phyloP scores from a whole-genome alignment of 805 yeast genomes.

The Cyberlindnera americana region DNA sequence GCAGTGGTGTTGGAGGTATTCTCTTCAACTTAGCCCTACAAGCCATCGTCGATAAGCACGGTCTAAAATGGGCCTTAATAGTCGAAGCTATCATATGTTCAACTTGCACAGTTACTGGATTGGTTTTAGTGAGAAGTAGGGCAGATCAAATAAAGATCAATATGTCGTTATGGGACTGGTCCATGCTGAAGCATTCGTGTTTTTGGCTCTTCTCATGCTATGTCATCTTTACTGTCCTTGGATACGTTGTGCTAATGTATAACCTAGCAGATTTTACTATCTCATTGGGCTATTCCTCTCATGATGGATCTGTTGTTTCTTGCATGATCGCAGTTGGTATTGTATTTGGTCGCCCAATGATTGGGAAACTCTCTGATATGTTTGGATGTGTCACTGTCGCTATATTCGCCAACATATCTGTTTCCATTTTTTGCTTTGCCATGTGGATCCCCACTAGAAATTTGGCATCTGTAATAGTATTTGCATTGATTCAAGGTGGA shows the following conservation, averaged over 20 bases:
- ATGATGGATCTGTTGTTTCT: conserved; percentile 54
- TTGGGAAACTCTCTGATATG: conserved; percentile 49
- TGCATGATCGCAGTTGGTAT: conserved; percentile 63
- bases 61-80: conserved; percentile 32
- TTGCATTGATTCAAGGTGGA: conserved; percentile 52
- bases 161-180: conserved; percentile 40
- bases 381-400: conserved; percentile 50
- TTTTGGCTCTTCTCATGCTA: conserved; percentile 40
- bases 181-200: conserved; percentile 37
- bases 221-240: conserved; percentile 49
- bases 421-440: conserved; percentile 40
- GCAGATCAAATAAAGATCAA: conserved; percentile 33
- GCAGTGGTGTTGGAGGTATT: conserved; percentile 43
- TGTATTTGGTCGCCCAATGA: conserved; percentile 50
- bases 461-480: conserved; percentile 50
- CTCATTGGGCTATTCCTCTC: conserved; percentile 52
- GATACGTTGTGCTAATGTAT: conserved; percentile 58
- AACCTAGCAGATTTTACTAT: conserved; percentile 57
- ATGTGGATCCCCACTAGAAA: conserved; percentile 60
- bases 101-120: conserved; percentile 32
- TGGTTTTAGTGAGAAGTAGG: conserved; percentile 37
- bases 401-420: conserved; percentile 35
- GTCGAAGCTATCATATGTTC: conserved; percentile 37
- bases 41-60: conserved; percentile 31
- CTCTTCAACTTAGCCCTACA: conserved; percentile 37